Percentiles rank a stretch among this genome's conserved stretches.
Evolutionary conservation across 1,139 yeast genomes (phyloP).

Genomic region (Kurtzmaniella quercitrusa): DNA sequence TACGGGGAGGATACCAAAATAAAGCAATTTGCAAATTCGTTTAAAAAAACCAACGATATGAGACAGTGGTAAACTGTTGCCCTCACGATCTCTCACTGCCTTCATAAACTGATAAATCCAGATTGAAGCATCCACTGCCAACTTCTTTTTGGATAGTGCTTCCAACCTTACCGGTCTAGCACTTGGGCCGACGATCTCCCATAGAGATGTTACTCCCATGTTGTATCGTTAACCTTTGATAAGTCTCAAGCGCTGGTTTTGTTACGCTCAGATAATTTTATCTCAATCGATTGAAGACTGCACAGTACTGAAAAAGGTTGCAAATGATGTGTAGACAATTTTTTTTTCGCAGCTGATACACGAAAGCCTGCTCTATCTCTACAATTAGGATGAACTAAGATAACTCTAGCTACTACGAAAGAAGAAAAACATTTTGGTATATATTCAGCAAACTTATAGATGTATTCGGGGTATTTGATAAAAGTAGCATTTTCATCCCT

Average conservation of each 20-base stretch:
- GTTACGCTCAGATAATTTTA: neutral
- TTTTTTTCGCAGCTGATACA: neutral
- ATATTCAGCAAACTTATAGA: no score
- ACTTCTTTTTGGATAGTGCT: constrained; percentile 64
- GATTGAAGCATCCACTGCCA: constrained; percentile 97
- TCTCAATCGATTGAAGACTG: neutral
- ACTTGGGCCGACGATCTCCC: constrained; percentile 90
- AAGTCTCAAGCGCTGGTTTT: neutral
- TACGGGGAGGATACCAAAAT: constrained; percentile 85
- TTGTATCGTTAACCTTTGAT: neutral
- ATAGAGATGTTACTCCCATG: constrained; percentile 96
- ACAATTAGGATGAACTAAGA: no score
- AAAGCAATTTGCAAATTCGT: constrained; percentile 84
- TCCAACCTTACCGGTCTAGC: constrained; percentile 90
- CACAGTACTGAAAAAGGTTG: neutral
- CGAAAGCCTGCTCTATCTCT: no score
- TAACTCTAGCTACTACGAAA: no score
- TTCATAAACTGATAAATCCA: constrained; percentile 97
- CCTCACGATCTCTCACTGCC: constrained; percentile 87
- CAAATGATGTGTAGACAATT: neutral
- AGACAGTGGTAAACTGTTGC: constrained; percentile 71
- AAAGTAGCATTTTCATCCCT: neutral
- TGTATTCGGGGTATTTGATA: neutral
- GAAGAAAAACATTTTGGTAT: no score
- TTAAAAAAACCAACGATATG: constrained; percentile 94